Evolutionary conservation across 441 rosid species (phyloP), one percentile per base, ranked within the genome.

Genomic region (Flueggea neowawraea): DNA sequence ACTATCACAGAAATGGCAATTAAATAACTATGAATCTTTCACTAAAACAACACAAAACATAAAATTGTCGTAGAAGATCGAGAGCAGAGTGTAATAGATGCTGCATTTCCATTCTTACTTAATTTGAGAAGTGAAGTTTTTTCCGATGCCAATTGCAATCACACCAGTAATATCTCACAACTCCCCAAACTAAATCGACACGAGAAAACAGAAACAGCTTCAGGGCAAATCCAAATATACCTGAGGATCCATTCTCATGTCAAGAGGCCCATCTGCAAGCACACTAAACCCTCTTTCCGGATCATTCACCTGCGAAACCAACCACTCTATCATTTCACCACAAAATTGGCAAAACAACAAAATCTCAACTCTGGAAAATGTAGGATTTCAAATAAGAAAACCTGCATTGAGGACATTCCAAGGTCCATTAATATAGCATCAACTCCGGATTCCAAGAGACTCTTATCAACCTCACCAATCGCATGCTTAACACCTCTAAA

Each of bases 381-480:
- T 22, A 22, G 2, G 28, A 22, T 22, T 22, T 22, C 2, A 8
- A 14, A 47, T 16, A 43, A 69, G 31, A 12, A 39, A 44, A 92
- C 98, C 98, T 92, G 98, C 97, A 94, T 94, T 11, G 98, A 94
- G 56, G 98, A 90, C 91, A 90, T 91, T 63, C 98, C 98, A 31
- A 90, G 80, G 80, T 94, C 98, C 98, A 94, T 87, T 52, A 90
- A 82, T 63, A 94, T 90, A 58, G 84, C 97, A 82, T 90, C 89
- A 28, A 90, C 84, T 52, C 96, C 96, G 10, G 77, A 71, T 62
- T 69, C 54, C 52, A 84, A 70, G 49, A 83, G 64, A 10, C 67
- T 61, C 5, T 65, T 73, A 69, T 83, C 86, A 58, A 80, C 66
- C 65, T 82, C 80, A 22, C 75, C 49, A 13, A 90, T 48, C 5